Evolutionary conservation across 225 moss, liverwort and hornwort species (phyloP), one percentile per base, ranked within the genome.

Genomic region (Physcomitrellopsis africana): DNA sequence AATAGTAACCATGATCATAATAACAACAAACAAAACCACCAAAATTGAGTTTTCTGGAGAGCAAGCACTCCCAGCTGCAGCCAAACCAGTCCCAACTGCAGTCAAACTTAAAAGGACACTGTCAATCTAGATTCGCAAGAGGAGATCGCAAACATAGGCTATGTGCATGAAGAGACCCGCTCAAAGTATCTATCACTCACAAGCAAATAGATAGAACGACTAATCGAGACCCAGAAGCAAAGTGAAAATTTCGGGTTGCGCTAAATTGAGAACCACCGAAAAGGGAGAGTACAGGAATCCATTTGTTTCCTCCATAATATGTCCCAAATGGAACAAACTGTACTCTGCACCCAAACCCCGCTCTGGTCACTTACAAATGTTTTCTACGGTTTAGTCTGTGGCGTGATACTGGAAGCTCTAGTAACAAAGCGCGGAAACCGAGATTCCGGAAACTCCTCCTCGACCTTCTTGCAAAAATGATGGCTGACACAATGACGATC

Each of bases 401-500:
- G 44, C 13, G 13, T 18, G 12, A 18, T 3, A 55, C 44, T 45
- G 9, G n/a, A 32, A 22, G 22, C 32, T 20, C 9, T 1, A 65
- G 65, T 26, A 66, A 59, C 57, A 44, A 6, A 16, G 24, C 10
- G 61, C 51, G 2, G 8, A 22, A 54, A 51, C 63, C 27, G 2
- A 3, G 1, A 13, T 51, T n/a, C 26, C 63, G 53, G 16, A n/a
- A 63, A 41, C 41, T 51, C 73, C 54, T 54, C 20, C 54, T 44
- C 54, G 16, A 23, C 73, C 45, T 54, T 16, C 54, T 44, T 45
- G 16, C 32, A 2, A 11, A 5, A 18, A 53, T 17, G 27, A 53
- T n/a, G 15, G 12, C 60, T 5, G 22, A 37, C 20, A 68, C 24
- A 51, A 77, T 57, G 65, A 72, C n/a, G n/a, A 61, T 11, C 9